Evolutionary conservation across 345 rosid species (phyloP), one percentile per base, ranked within the genome.

Genomic region (Eucalyptus sideroxylon): DNA sequence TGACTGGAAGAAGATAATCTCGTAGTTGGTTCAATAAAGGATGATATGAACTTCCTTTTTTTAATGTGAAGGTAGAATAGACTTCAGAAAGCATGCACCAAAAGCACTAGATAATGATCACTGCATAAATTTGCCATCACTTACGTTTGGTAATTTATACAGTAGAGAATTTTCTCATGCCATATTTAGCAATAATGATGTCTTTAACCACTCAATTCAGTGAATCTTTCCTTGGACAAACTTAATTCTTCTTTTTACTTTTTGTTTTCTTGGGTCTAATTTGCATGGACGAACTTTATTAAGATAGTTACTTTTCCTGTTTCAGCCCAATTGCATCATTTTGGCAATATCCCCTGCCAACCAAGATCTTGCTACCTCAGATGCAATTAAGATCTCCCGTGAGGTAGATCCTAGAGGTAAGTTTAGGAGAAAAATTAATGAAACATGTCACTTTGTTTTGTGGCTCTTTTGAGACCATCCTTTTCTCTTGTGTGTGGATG

Each of bases 291-390:
- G 2, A 86, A 69, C 67, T 56, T 62, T 80, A 81, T 49, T n/a
- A 82, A 31, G 16, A 87, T 88, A 86, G 89, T 81, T 82, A 17
- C 83, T 62, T 88, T 86, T 50, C 88, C 83, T 90, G 69, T 93
- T 93, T 93, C 97, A 98, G 99, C 98, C 99, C 89, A 98, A 98
- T 91, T 95, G 97, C 88, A 98, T 98, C 90, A 95, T 97, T 90
- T 91, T 98, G 56, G 99, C 99, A 90, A 97, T 98, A 92, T 98
- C 99, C 90, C 99, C 99, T 87, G 99, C 99, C 89, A 98, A 97
- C 93, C 99, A 98, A 92, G 99, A 98, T 95, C 99, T 98, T 90
- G 99, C 99, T 49, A 98, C 99, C 30, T 97, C 99, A 45, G 99
- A 98, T 93, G 99, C 99, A 83, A 98, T 98, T 93, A 97, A 95